Base-by-base conservation (phyloP, 495 filamentous ascomycete species). In the Aspergillus carlsbadensis region DNA sequence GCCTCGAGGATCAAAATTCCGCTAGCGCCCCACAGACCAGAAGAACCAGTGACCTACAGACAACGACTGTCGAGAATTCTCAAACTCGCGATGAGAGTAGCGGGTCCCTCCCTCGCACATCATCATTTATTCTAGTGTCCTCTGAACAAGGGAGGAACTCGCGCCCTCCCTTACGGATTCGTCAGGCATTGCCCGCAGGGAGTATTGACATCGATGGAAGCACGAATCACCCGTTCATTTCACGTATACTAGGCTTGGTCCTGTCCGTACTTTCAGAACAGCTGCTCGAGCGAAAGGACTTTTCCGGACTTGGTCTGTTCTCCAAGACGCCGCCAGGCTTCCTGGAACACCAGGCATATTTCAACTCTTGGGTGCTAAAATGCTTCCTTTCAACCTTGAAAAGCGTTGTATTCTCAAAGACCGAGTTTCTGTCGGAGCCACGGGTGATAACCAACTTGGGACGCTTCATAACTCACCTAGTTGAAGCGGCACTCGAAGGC, bases 261-360 rank as follows among this genome's bases (percentile, higher is more conserved):
- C 78, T 93, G 43, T 81, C 77, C 13, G 84, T 96, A 1, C 96
- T 96, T 64, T 72, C 86, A 39, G 91, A 96, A 65, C 89, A 96
- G 57, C 69, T 98, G 1, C 77, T 96, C 37, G 78, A 81, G 33
- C 84, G 89, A 31, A 93, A 96, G 68, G 92, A 98, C 24, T 98
- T 97, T 63, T 78, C 88, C 2, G 93, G 95, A 2, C 87, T 98
- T 49, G 90, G 90, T 0, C 72, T 98, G 24, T 94, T 90, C 63
- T 72, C 90, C n/a, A 96, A 94, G 66, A 84, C 92, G 2, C 94
- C 94, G 2, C 88, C 94, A 5, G 91, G 93, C 2, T 96, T 93
- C 64, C 81, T 91, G 63, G 93, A 97, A 63, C 89, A 97, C 60
- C 92, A 96, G 59, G 91, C 92, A 5, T 93, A 90, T 66, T 96